Evolutionary conservation across 352 stramenopile genomes (phyloP).

Genomic region (Phytophthora boehmeriae): DNA sequence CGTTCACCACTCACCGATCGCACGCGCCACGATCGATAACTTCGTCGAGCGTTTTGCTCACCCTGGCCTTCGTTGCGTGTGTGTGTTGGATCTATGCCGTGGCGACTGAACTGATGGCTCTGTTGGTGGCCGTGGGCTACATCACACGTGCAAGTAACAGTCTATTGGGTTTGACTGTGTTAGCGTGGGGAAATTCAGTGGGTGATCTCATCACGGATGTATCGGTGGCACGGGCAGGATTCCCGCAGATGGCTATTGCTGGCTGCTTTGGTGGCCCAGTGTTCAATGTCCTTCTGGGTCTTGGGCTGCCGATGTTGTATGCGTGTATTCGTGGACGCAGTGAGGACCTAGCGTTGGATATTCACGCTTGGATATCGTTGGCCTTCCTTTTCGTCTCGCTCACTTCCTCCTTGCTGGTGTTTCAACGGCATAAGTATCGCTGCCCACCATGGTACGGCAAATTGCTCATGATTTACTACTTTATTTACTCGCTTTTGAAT

Average conservation of each 20-base stretch:
- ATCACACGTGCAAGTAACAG: conserved; percentile 83
- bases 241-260: conserved; percentile 86
- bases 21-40: conserved; percentile 54
- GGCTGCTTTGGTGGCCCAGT: conserved; percentile 85
- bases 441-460: conserved; percentile 79
- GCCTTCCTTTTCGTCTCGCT: conserved; percentile 70
- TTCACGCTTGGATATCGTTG: conserved; percentile 78
- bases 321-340: conserved; percentile 53
- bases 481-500: conserved; percentile 76
- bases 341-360: conserved; percentile 57
- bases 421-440: conserved; percentile 53
- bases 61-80: conserved; percentile 80
- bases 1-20: conserved; percentile 68
- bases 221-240: conserved; percentile 78
- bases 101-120: conserved; percentile 84
- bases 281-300: conserved; percentile 83
- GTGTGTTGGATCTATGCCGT: conserved; percentile 93
- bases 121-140: conserved; percentile 75
- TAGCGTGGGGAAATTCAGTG: conserved; percentile 87
- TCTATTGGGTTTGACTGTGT: conserved; percentile 76
- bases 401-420: conserved; percentile 54
- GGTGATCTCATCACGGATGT: conserved; percentile 86
- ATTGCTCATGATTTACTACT: conserved; percentile 71
- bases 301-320: conserved; percentile 75
- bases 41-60: conserved; percentile 61